A percentile compares a stretch with the other conserved stretches of the same genome.
Evolutionary conservation across 2,329 filamentous ascomycete species (phyloP).

Genomic region (Aureobasidium sp.): DNA sequence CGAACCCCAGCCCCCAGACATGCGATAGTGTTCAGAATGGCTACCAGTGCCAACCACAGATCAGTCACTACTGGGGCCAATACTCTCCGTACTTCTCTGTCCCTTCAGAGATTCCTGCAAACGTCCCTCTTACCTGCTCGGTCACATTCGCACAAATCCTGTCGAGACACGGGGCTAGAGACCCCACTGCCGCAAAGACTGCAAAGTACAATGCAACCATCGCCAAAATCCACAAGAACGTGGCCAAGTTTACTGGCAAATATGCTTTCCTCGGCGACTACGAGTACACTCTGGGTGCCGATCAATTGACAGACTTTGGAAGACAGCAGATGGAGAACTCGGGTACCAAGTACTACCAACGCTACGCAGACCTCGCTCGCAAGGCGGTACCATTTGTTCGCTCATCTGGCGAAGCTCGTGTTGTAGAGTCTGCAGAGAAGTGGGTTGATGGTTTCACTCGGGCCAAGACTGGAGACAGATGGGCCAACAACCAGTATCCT

Average conservation of each 20-base stretch:
- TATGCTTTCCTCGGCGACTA: slow-evolving; percentile 79
- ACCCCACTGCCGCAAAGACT: slow-evolving; percentile 77
- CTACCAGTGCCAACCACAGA: slow-evolving; percentile 68
- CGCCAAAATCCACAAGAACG: slow-evolving; percentile 67
- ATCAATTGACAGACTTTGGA: slow-evolving; percentile 75
- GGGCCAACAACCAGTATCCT: slow-evolving; percentile 51
- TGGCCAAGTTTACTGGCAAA: slow-evolving; percentile 46
- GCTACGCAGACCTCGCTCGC: slow-evolving; percentile 71
- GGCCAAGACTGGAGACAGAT: slow-evolving; percentile 52
- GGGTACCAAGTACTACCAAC: slow-evolving; percentile 77
- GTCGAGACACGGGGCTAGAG: slow-evolving; percentile 86
- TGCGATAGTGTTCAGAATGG: slow-evolving; percentile 41
- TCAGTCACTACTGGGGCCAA: slow-evolving; percentile 82
- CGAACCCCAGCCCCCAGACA: slow-evolving; percentile 13
- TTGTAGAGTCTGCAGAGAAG: slow-evolving; percentile 77
- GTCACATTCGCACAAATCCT: slow-evolving; percentile 85
- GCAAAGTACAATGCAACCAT: slow-evolving; percentile 70
- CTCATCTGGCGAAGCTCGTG: slow-evolving; percentile 73
- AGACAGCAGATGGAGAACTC: slow-evolving; percentile 77
- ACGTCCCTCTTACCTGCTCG: slow-evolving; percentile 72
- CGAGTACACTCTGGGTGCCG: slow-evolving; percentile 73
- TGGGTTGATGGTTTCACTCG: slow-evolving; percentile 80
- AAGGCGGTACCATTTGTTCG: slow-evolving; percentile 73
- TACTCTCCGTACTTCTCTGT: slow-evolving; percentile 89
- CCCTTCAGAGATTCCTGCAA: slow-evolving; percentile 67